Conservation (phyloP, 2,329 filamentous ascomycete genomes). For the Alternaria gaisen region DNA sequence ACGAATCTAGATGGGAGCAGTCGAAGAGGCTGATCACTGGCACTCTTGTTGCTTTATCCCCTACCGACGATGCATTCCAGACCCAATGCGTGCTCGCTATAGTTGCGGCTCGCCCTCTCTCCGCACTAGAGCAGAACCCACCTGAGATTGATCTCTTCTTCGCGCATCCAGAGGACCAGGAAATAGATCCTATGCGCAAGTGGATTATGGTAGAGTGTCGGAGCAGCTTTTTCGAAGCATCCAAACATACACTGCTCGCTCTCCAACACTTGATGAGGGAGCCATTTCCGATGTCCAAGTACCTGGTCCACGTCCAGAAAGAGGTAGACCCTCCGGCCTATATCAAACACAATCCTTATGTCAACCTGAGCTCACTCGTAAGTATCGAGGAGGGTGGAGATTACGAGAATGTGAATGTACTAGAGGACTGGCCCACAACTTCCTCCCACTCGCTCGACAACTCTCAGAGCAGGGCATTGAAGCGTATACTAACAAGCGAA, state of each 20-base stretch:
- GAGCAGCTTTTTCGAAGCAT: constrained; percentile 78
- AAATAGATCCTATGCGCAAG: constrained; percentile 73
- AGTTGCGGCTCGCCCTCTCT: constrained; percentile 74
- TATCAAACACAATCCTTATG: constrained; percentile 58
- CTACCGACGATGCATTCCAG: constrained; percentile 68
- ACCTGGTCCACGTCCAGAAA: constrained; percentile 63
- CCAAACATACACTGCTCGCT: constrained; percentile 75
- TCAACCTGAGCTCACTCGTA: constrained; percentile 61
- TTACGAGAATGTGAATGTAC: constrained; percentile 62
- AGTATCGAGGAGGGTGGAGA: constrained; percentile 46
- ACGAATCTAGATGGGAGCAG: constrained; percentile 63
- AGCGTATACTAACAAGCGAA: constrained; percentile 74
- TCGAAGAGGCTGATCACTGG: constrained; percentile 66
- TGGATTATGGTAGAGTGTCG: constrained; percentile 83
- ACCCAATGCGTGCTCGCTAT: constrained; percentile 73
- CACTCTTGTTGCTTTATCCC: constrained; percentile 64
- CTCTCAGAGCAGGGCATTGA: constrained; percentile 75
- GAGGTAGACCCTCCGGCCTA: constrained; percentile 63
- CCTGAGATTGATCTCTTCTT: constrained; percentile 82
- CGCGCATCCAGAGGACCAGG: constrained; percentile 65
- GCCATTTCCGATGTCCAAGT: constrained; percentile 68
- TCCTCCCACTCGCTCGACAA: constrained; percentile 66
- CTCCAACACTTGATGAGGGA: constrained; percentile 72
- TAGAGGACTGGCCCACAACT: constrained; percentile 63
- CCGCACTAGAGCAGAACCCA: constrained; percentile 69